Conservation (phyloP, 2,329 filamentous ascomycete genomes). For the Penicillium nordicum region DNA sequence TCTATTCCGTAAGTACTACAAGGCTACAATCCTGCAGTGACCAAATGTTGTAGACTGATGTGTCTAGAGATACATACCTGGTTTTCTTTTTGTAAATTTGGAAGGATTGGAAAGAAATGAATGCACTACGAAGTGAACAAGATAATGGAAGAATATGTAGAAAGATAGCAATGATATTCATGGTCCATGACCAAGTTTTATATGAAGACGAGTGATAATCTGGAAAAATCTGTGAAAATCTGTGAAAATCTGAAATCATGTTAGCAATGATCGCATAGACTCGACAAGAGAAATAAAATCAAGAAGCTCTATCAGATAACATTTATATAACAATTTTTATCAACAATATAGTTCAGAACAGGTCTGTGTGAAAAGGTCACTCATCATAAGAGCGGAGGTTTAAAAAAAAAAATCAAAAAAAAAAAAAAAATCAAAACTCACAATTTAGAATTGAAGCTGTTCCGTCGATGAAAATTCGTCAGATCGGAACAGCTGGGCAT, state of each 20-base stretch:
- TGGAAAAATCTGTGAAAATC: background rate
- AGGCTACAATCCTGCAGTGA: too few relatives aligned
- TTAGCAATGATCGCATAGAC: slow-evolving; percentile 16
- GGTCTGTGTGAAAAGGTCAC: slow-evolving; percentile 13
- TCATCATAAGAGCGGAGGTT: slow-evolving; percentile 5
- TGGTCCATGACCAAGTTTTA: background rate
- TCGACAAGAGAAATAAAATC: slow-evolving; percentile 11
- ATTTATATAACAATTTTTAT: slow-evolving; percentile 38
- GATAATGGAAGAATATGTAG: background rate
- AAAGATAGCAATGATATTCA: background rate
- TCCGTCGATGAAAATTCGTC: background rate
- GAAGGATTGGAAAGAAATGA: background rate
- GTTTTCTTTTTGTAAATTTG: background rate
- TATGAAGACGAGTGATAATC: background rate
- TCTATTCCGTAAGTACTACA: background rate
- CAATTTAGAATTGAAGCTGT: background rate
- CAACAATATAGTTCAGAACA: slow-evolving; percentile 62
- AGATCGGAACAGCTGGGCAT: background rate
- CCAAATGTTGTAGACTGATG: background rate
- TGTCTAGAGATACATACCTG: background rate
- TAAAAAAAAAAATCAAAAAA: background rate
- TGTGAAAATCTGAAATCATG: background rate
- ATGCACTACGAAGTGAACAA: background rate
- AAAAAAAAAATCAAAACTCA: slow-evolving; percentile 7
- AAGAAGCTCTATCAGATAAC: slow-evolving; percentile 45